Base-by-base conservation (phyloP, 169 alveolate species). In the Theileria orientalis region DNA sequence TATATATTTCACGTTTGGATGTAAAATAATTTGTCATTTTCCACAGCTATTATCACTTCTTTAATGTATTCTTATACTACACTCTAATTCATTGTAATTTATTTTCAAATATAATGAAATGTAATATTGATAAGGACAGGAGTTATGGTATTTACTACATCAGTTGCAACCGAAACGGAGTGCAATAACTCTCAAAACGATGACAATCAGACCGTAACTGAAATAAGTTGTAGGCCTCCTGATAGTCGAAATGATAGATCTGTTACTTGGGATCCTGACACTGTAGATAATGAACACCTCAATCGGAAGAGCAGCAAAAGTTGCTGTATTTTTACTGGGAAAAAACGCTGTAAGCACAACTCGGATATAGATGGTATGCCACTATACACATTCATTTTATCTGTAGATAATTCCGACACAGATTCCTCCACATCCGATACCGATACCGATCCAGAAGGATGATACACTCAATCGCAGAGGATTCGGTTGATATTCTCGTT, bases 241-340 rank as follows among this genome's bases (percentile, higher is more conserved):
- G 33, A 57, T 9, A 63, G 19, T 27, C 21, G 27, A 5, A 33
- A 52, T 21, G 29, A 27, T 6, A 73, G 76, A 32, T n/a, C 47
- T 19, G 87, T 79, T 6, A 59, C 77, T 2, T 79, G 87, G 87
- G 74, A 41, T 27, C 76, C 54, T 40, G 72, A 71, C 59, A 73
- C 87, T 13, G 37, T 79, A 7, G 87, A 79, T 52, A 79, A 79
- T 62, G 87, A 79, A 54, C 61, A 63, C 3, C 27, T 72, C 54
- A 30, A 73, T 37, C 29, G 49, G 52, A 79, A 61, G 73, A 71
- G 78, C 41, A 79, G 87, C 60, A 79, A 79, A 47, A 29, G 84
- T 62, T 77, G 86, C 56, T 77, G 86, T 68, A 70, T 77, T 7
- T 77, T 27, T 70, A 77, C 80, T 47, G 73, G 73, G n/a, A 63